Conservation (phyloP, 495 filamentous ascomycete genomes). For the Saxophila tyrrhenica region DNA sequence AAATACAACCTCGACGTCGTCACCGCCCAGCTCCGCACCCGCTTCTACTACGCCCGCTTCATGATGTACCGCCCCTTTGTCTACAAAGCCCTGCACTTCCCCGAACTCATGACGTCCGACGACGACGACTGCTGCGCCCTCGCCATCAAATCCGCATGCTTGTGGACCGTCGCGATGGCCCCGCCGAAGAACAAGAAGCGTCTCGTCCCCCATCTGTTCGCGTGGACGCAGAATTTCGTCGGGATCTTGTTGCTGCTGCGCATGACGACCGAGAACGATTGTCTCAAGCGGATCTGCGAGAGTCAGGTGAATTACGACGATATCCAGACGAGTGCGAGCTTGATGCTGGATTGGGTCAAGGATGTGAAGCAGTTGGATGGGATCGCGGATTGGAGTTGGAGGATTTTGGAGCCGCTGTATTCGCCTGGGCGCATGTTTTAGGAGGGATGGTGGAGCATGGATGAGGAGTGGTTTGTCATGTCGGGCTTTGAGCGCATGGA, state of each 20-base stretch:
- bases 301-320: slow-evolving; percentile 36
- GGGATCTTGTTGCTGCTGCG: slow-evolving; percentile 45
- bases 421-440: not conserved
- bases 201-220: slow-evolving; percentile 45
- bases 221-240: slow-evolving; percentile 48
- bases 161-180: slow-evolving; percentile 48
- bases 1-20: slow-evolving; percentile 43
- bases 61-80: slow-evolving; percentile 48
- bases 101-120: slow-evolving; percentile 40
- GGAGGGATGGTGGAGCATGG: not conserved
- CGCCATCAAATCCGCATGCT: slow-evolving; percentile 40
- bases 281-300: slow-evolving; percentile 38
- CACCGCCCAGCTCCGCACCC: slow-evolving; percentile 43
- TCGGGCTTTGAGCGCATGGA: too few species aligned
- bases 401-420: slow-evolving; percentile 31
- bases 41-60: slow-evolving; percentile 50
- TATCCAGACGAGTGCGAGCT: slow-evolving; percentile 33
- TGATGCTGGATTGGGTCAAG: slow-evolving; percentile 45
- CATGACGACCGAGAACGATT: slow-evolving; percentile 38
- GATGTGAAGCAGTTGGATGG: slow-evolving; percentile 40
- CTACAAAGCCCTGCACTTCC: slow-evolving; percentile 50
- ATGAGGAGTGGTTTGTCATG: too few species aligned
- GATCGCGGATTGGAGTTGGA: slow-evolving; percentile 42
- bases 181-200: slow-evolving; percentile 44
- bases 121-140: slow-evolving; percentile 41